Conservation (phyloP, 495 filamentous ascomycete genomes). For the Cudoniella acicularis region DNA sequence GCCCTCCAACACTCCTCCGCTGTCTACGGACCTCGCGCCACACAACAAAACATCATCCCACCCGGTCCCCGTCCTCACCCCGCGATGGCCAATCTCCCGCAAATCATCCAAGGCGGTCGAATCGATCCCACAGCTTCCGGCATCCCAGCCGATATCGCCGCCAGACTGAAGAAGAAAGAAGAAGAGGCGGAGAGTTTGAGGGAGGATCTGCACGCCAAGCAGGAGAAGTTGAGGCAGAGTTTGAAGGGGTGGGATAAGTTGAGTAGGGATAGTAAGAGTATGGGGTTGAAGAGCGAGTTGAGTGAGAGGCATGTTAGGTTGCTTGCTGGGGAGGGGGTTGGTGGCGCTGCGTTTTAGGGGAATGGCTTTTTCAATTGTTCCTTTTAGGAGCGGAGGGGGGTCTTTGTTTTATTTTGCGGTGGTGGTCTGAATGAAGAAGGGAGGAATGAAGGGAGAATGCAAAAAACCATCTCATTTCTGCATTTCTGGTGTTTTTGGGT, state of each 20-base stretch:
- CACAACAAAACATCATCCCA: neutral
- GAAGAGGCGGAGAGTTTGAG: constrained; percentile 25
- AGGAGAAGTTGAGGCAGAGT: constrained; percentile 21
- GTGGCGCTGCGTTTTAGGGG: constrained; percentile 28
- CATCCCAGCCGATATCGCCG: constrained; percentile 14
- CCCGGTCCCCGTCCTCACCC: constrained; percentile 23
- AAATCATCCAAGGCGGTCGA: constrained; percentile 24
- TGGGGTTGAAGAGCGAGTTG: constrained; percentile 24
- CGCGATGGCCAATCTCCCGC: constrained; percentile 26
- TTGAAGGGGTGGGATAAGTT: constrained; percentile 25
- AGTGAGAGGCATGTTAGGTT: constrained; percentile 24
- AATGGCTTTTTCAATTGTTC: too few relatives aligned
- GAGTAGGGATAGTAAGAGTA: constrained; percentile 12
- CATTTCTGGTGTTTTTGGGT: too few relatives aligned
- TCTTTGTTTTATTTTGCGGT: too few relatives aligned
- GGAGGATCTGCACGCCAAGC: constrained; percentile 18
- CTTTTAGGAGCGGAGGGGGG: too few relatives aligned
- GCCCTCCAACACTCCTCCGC: constrained; percentile 18
- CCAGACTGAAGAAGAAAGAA: constrained; percentile 20
- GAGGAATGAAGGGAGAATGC: too few relatives aligned
- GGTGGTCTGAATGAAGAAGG: too few relatives aligned
- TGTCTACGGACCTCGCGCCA: constrained; percentile 7
- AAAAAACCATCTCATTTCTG: too few relatives aligned
- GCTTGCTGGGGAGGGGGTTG: constrained; percentile 27
- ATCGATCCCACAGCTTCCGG: constrained; percentile 24